Evolutionary conservation across 805 yeast genomes (phyloP).

Genomic region (Helenozyma rhizophorensis): DNA sequence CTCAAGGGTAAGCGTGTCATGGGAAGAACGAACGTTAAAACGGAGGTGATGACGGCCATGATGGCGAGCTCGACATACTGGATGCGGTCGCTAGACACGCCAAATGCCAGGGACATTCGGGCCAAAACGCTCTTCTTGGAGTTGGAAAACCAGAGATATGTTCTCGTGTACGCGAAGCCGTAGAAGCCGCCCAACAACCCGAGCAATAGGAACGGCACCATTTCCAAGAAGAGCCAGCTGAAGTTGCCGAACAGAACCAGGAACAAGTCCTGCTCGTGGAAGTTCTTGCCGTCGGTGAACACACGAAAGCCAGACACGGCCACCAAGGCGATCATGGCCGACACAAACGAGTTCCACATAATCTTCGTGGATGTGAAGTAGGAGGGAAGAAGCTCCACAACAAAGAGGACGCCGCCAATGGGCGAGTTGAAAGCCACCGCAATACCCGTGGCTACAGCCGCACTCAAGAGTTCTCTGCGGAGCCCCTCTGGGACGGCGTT

Average conservation of each 20-base stretch:
- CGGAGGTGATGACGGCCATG: constrained; percentile 47
- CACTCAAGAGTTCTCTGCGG: constrained; percentile 61
- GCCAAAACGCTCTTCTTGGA: constrained; percentile 25
- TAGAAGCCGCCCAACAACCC: constrained; percentile 69
- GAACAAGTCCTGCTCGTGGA: constrained; percentile 46
- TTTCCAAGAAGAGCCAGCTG: constrained; percentile 68
- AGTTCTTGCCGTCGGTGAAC: constrained; percentile 37
- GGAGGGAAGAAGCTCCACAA: constrained; percentile 62
- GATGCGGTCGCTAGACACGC: constrained; percentile 17
- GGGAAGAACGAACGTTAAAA: constrained; percentile 52
- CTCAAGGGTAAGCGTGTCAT: constrained; percentile 53
- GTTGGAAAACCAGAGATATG: constrained; percentile 35
- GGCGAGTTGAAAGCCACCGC: constrained; percentile 85
- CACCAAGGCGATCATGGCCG: constrained; percentile 70
- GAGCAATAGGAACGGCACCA: constrained; percentile 64
- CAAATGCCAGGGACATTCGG: constrained; percentile 7
- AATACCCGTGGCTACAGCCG: constrained; percentile 81
- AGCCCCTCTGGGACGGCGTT: constrained; percentile 47
- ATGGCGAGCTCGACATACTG: constrained; percentile 45
- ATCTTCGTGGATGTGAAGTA: constrained; percentile 59
- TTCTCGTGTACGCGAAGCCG: constrained; percentile 50
- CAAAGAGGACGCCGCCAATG: constrained; percentile 81
- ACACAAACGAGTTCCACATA: constrained; percentile 82
- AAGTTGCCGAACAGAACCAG: constrained; percentile 66
- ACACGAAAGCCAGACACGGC: constrained; percentile 42